phyloP scores from a whole-genome alignment of 495 filamentous ascomycete genomes.

The Penicillium salamii region DNA sequence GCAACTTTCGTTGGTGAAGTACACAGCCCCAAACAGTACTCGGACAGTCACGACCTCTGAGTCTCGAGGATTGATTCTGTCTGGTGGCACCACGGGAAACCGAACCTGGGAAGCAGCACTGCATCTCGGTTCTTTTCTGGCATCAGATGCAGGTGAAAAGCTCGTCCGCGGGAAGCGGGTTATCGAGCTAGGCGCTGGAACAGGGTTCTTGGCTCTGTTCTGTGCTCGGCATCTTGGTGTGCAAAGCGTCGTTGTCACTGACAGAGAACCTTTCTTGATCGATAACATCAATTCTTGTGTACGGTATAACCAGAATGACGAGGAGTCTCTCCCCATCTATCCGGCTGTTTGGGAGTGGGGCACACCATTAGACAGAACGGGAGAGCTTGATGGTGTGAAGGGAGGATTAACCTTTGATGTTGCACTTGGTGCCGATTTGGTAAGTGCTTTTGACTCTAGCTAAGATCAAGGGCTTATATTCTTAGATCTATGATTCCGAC shows the following conservation, averaged over 20 bases:
- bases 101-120: constrained; percentile 93
- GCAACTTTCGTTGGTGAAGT: constrained; percentile 73
- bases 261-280: constrained; percentile 74
- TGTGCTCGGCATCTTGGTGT: constrained; percentile 73
- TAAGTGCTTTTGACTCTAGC: constrained; percentile 11
- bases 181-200: constrained; percentile 87
- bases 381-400: constrained; percentile 7
- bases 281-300: constrained; percentile 65
- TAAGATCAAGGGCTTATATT: not conserved
- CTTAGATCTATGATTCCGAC: constrained; percentile 63
- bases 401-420: constrained; percentile 37
- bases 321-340: constrained; percentile 29
- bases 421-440: constrained; percentile 51
- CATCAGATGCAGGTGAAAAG: constrained; percentile 34
- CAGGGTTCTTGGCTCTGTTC: constrained; percentile 79
- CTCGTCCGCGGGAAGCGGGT: constrained; percentile 57
- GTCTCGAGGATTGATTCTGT: constrained; percentile 69
- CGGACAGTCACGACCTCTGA: constrained; percentile 50
- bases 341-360: constrained; percentile 43
- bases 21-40: constrained; percentile 56
- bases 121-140: constrained; percentile 75
- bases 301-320: constrained; percentile 58
- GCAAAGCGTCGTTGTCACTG: constrained; percentile 65
- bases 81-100: constrained; percentile 75
- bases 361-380: constrained; percentile 18